Percentiles rank a stretch among this genome's conserved stretches.
phyloP scores from a whole-genome alignment of 768 basidiomycete genomes.

The Tephrocybe sp. region DNA sequence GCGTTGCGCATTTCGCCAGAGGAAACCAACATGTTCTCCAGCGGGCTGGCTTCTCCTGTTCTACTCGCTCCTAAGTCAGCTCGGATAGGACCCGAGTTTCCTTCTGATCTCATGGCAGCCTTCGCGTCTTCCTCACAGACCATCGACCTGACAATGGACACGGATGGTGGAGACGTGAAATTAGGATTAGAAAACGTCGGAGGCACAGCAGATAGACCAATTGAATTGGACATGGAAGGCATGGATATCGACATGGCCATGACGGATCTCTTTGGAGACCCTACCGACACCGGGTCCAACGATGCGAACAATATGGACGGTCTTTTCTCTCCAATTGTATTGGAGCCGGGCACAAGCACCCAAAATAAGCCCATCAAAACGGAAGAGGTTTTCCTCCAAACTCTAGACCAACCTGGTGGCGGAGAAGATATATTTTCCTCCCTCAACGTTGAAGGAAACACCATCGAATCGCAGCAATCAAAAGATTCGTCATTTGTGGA shows the following conservation, averaged over 20 bases:
- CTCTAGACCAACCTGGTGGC: conserved; percentile 21
- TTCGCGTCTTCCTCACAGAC: conserved; percentile 39
- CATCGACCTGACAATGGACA: conserved; percentile 58
- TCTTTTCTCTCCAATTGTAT: conserved; percentile 50
- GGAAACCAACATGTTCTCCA: conserved; percentile 57
- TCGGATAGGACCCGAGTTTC: conserved; percentile 54
- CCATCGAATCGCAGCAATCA: conserved; percentile 12
- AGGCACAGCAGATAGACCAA: conserved; percentile 76
- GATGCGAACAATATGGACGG: conserved; percentile 40
- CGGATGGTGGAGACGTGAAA: conserved; percentile 23
- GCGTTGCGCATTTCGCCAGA: conserved; percentile 65
- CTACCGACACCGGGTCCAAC: conserved; percentile 32
- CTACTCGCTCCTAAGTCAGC: conserved; percentile 82
- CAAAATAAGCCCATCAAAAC: conserved; percentile 17
- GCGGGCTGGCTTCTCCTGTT: conserved; percentile 73
- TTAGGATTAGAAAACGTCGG: conserved; percentile 43
- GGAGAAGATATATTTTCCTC: conserved; percentile 35
- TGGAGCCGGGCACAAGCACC: conserved; percentile 18
- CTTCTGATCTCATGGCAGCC: conserved; percentile 67
- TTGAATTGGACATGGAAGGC: conserved; percentile 72
- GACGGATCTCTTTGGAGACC: conserved; percentile 57
- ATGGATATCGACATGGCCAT: conserved; percentile 68
- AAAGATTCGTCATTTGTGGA: conserved; percentile 15
- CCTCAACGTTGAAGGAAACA: conserved; percentile 21
- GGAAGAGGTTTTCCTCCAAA: conserved; percentile 37